Percentiles rank a stretch among this genome's conserved stretches.
Evolutionary conservation across 148 eudicot genomes (phyloP).

Genomic region (Agrostemma githago): DNA sequence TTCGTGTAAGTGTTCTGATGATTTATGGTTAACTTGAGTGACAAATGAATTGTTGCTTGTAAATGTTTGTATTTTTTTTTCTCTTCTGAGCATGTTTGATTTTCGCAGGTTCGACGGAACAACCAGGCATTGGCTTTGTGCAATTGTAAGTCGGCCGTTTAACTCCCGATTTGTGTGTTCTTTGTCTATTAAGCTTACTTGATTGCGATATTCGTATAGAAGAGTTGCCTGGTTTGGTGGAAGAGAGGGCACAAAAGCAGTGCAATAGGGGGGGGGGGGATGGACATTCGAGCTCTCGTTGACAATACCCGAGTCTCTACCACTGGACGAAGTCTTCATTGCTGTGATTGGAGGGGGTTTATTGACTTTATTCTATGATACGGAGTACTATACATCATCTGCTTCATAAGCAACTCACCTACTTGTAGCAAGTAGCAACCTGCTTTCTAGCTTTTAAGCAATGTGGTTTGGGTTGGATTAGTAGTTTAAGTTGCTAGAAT

Average conservation of each 20-base stretch:
- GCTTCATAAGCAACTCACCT: neutral
- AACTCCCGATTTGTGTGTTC: neutral
- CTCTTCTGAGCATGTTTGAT: neutral
- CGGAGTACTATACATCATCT: neutral
- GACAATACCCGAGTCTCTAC: neutral
- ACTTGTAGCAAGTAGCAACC: too few species aligned
- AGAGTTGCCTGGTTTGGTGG: neutral
- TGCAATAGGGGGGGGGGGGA: neutral
- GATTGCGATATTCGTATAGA: neutral
- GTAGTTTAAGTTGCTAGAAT: neutral
- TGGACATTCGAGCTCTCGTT: neutral
- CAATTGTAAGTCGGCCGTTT: conserved; percentile 61
- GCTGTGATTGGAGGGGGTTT: neutral
- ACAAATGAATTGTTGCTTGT: neutral
- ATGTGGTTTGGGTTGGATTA: neutral
- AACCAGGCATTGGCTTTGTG: conserved; percentile 78
- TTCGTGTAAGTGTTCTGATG: neutral
- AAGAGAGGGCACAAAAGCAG: neutral
- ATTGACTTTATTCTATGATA: neutral
- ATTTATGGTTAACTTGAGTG: neutral
- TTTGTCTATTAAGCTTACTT: neutral
- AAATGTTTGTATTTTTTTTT: neutral
- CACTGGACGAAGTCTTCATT: neutral
- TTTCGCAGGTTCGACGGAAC: conserved; percentile 69
- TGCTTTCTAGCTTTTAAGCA: neutral